A percentile compares a stretch with the other conserved stretches of the same genome.
These are phyloP conservation scores for Neophaeococcomyces mojaviensis DNA, from an alignment of 2,329 filamentous ascomycete species.

Conservation along the genomic window DNA sequence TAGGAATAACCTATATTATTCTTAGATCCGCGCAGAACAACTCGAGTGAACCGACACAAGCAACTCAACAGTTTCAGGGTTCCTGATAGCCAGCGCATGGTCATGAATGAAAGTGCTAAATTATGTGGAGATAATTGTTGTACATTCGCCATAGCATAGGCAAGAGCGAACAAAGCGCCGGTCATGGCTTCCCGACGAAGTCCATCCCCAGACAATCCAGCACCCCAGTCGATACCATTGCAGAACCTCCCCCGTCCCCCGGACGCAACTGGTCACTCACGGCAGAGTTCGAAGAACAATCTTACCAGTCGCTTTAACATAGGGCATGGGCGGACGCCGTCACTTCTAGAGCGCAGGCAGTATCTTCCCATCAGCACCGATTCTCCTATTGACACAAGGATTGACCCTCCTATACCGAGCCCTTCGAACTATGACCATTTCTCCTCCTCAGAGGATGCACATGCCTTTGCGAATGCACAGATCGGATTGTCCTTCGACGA, in stretches of 20 bases:
- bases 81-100: no score
- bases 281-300: slow-evolving; percentile 21
- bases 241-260: slow-evolving; percentile 50
- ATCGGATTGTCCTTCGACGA: slow-evolving; percentile 35
- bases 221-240: slow-evolving; percentile 59
- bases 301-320: slow-evolving; percentile 36
- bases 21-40: no score
- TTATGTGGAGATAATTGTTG: slow-evolving; percentile 1
- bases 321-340: slow-evolving; percentile 35
- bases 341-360: slow-evolving; percentile 17
- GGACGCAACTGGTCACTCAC: slow-evolving; percentile 25
- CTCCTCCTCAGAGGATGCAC: slow-evolving; percentile 32
- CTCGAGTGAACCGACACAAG: no score
- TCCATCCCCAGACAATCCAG: slow-evolving; percentile 19
- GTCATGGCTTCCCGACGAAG: slow-evolving; percentile 21
- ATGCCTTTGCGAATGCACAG: slow-evolving; percentile 36
- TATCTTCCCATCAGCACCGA: slow-evolving; percentile 15
- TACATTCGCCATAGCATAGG: neutral
- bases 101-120: no score
- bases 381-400: slow-evolving; percentile 1
- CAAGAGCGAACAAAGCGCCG: neutral
- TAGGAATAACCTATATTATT: no score
- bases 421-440: slow-evolving; percentile 21
- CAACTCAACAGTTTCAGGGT: no score
- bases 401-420: neutral